Percentiles rank a stretch among this genome's conserved stretches.
These are phyloP conservation scores for Pisolithus albus DNA, from an alignment of 768 basidiomycete genomes.

Conservation along the genomic window DNA sequence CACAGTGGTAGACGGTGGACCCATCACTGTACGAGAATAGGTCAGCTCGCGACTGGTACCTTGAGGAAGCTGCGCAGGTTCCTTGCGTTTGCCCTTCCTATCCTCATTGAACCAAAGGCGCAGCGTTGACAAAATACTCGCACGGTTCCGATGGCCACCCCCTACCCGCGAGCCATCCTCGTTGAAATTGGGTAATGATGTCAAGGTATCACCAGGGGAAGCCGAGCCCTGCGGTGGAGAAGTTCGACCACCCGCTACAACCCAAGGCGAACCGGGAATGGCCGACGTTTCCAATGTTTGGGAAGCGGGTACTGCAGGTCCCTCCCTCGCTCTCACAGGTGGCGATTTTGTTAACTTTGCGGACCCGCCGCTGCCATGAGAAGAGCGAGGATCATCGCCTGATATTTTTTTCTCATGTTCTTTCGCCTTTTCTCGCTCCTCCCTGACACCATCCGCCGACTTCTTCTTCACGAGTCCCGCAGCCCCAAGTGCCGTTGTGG, in stretches of 20 bases:
- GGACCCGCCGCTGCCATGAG: constrained; percentile 57
- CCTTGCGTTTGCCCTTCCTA: constrained; percentile 78
- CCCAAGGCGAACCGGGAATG: constrained; percentile 66
- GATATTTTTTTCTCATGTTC: constrained; percentile 35
- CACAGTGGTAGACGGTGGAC: constrained; percentile 20
- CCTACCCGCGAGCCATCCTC: constrained; percentile 28
- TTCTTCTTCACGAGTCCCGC: constrained; percentile 81
- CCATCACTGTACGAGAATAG: constrained; percentile 20
- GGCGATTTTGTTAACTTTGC: constrained; percentile 64
- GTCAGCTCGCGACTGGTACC: constrained; percentile 16
- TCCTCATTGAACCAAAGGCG: constrained; percentile 92
- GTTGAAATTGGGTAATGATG: constrained; percentile 36
- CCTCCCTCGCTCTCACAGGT: constrained; percentile 47
- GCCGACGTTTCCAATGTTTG: constrained; percentile 37
- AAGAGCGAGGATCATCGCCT: constrained; percentile 55
- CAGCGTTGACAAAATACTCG: constrained; percentile 79
- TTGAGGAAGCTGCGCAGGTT: constrained; percentile 19
- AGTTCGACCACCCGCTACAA: constrained; percentile 45
- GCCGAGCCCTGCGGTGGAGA: constrained; percentile 34
- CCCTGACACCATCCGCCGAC: constrained; percentile 64
- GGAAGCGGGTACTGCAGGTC: constrained; percentile 39
- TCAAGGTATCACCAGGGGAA: constrained; percentile 49
- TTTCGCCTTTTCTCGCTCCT: constrained; percentile 45
- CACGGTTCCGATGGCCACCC: constrained; percentile 52
- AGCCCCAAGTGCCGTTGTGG: constrained; percentile 84